Conservation (phyloP, 1,139 yeast genomes). For the Geotrichum europaeum region DNA sequence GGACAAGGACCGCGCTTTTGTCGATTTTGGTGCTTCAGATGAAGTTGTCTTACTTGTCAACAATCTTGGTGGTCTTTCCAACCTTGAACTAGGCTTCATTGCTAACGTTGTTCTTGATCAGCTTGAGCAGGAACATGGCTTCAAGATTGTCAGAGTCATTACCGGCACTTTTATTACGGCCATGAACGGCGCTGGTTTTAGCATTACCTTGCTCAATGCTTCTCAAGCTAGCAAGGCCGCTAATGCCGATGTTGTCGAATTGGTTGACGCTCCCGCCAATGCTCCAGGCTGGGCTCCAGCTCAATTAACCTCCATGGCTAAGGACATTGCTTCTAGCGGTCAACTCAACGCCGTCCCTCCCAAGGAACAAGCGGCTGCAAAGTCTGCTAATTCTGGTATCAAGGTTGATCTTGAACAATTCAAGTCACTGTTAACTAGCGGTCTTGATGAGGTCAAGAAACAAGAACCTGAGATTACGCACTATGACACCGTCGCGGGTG, state of each 20-base stretch:
- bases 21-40: constrained; percentile 53
- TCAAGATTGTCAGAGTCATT: constrained; percentile 59
- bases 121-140: constrained; percentile 42
- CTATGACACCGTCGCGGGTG: constrained; percentile 87
- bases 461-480: constrained; percentile 77
- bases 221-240: constrained; percentile 38
- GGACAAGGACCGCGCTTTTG: constrained; percentile 38
- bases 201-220: constrained; percentile 68
- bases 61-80: constrained; percentile 81
- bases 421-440: constrained; percentile 40
- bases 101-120: constrained; percentile 45
- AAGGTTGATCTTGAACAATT: constrained; percentile 41
- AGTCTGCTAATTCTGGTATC: constrained; percentile 35
- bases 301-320: constrained; percentile 34
- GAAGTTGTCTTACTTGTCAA: constrained; percentile 66
- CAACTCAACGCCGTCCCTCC: constrained; percentile 21
- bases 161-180: constrained; percentile 80
- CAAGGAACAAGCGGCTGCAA: constrained; percentile 17
- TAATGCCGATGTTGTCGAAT: constrained; percentile 37
- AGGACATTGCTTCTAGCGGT: constrained; percentile 37
- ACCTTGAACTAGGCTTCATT: constrained; percentile 65
- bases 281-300: constrained; percentile 75
- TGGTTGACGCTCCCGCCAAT: constrained; percentile 62
- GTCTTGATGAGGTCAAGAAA: constrained; percentile 46
- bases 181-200: constrained; percentile 85